Evolutionary conservation across 768 basidiomycete species (phyloP).

Genomic region (Fomitopsis serialis): DNA sequence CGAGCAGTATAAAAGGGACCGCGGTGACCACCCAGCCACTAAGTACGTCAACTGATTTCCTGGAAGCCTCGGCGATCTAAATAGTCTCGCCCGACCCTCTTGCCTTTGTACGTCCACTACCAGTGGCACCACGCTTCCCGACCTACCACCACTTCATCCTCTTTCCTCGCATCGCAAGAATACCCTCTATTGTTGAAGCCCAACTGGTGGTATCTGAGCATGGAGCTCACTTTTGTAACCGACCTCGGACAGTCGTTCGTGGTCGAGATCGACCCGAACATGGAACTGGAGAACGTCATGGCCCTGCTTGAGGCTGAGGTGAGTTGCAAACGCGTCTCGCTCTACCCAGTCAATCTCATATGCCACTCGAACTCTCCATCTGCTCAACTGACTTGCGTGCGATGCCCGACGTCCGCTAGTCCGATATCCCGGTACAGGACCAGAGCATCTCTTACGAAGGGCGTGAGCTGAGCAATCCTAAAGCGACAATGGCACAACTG

Average conservation of each 20-base stretch:
- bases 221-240: slow-evolving; percentile 70
- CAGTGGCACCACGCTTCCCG: no score
- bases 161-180: no score
- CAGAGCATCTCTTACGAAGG: slow-evolving; percentile 70
- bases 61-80: background rate
- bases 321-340: slow-evolving; percentile 21
- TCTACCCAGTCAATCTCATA: background rate
- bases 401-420: slow-evolving; percentile 36
- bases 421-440: slow-evolving; percentile 63
- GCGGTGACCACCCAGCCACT: background rate
- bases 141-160: background rate
- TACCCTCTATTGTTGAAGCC: background rate
- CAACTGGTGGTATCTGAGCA: slow-evolving; percentile 20
- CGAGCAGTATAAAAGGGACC: background rate
- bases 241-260: slow-evolving; percentile 58
- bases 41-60: background rate
- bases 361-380: background rate
- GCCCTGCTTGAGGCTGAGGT: slow-evolving; percentile 96
- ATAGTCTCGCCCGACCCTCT: background rate
- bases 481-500: slow-evolving; percentile 61
- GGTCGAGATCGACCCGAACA: slow-evolving; percentile 83
- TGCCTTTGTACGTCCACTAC: background rate
- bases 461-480: slow-evolving; percentile 58
- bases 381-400: background rate
- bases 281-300: slow-evolving; percentile 91